A percentile compares a stretch with the other conserved stretches of the same genome.
These are phyloP conservation scores for Breynia disticha DNA, from an alignment of 441 rosid species.

Conservation along the genomic window DNA sequence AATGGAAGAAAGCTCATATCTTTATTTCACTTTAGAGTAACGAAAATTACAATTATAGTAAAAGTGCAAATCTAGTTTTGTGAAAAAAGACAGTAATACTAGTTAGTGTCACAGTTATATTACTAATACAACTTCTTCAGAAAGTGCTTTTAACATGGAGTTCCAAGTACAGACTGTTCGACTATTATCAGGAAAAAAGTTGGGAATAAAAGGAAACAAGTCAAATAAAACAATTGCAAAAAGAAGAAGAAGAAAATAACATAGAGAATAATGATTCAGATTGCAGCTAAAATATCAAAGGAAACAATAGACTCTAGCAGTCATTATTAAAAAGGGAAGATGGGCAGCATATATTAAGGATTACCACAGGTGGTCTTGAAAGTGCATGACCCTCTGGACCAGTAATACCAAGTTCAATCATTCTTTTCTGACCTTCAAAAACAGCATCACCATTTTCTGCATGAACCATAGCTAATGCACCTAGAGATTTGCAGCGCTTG, in stretches of 20 bases:
- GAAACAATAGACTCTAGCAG: neutral
- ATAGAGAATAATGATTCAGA: no score
- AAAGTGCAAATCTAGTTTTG: no score
- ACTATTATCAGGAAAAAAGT: no score
- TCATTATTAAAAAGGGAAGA: neutral
- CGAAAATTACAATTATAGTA: no score
- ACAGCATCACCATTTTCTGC: constrained; percentile 99
- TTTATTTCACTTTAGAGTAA: no score
- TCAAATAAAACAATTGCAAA: neutral
- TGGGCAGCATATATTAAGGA: constrained; percentile 7
- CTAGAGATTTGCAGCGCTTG: constrained; percentile 79
- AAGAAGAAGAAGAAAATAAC: neutral
- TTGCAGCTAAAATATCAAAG: neutral
- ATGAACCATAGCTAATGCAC: constrained; percentile 98
- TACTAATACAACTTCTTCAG: no score
- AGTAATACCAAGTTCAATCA: constrained; percentile 84
- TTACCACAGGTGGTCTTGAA: constrained; percentile 91
- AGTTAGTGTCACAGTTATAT: no score
- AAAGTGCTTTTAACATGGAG: no score
- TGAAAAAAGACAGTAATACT: no score
- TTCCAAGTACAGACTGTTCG: no score
- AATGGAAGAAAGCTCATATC: no score
- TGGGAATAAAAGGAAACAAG: no score
- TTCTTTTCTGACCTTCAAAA: constrained; percentile 80
- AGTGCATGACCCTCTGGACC: constrained; percentile 99